Base-by-base conservation (phyloP, 192 early-diverging fungal species). In the Podila epicladia region DNA sequence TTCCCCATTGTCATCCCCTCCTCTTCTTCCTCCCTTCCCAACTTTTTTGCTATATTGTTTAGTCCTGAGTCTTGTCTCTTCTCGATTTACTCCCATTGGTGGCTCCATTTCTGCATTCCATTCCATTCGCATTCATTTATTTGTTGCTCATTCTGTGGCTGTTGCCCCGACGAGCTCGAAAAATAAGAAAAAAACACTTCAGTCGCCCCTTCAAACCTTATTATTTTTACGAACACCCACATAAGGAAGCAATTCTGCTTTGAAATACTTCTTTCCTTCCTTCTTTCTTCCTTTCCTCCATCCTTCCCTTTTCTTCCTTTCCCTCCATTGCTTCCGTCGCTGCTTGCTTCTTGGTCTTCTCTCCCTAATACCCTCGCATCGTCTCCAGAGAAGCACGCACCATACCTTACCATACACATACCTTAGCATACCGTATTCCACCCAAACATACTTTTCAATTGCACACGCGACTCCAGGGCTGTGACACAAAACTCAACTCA, bases 261-360 rank as follows among this genome's bases (percentile, higher is more conserved):
- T 9, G n/a, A 55, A 55, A n/a, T 24, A 22, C 53, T 24, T 55
- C 20, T 55, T 12, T 26, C 24, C 53, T 22, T 53, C 15, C 51
- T 15, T 20, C 15, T 22, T 53, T 15, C 19, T 26, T 5, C 3
- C n/a, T 55, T 22, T 6, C 53, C 12, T 55, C 4, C 53, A 2
- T 22, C 22, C n/a, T 0, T 55, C 53, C 53, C 2, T 55, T 12
- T 7, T 7, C 4, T 26, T 2, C 53, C 22, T 45, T 24, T 19
- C 17, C 22, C 35, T 64, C 33, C 17, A n/a, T 24, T 19, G 1
- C 31, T n/a, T 22, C 31, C 65, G 7, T 50, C 26, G n/a, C 41
- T 50, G 22, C 48, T 7, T 45, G 38, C 3, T 65, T 31, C 64
- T 50, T 50, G 28, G 17, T 69, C n/a, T 59, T 66, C 26, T 45